Evolutionary conservation across 208 protist genomes (phyloP).

Genomic region (Acanthamoeba pearcei): DNA sequence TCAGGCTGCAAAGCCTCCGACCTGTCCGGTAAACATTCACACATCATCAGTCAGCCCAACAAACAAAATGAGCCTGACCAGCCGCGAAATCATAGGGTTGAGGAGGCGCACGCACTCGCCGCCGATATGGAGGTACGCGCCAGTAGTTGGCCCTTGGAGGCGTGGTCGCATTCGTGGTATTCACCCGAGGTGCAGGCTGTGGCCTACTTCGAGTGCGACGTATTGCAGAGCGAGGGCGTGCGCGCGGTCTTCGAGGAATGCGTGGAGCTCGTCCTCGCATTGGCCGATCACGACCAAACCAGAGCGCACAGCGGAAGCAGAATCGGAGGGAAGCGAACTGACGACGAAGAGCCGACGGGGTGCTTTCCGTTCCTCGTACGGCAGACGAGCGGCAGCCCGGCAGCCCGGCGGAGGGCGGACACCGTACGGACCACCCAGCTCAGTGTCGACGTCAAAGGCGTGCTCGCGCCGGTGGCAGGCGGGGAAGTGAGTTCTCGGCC

Average conservation of each 20-base stretch:
- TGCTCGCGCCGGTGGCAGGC: not conserved
- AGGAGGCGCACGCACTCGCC: not conserved
- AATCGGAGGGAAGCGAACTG: not conserved
- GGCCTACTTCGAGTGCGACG: not conserved
- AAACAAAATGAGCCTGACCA: not conserved
- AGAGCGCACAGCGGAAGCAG: not conserved
- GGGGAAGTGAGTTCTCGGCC: not conserved
- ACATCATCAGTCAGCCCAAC: not conserved
- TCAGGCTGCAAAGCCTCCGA: not conserved
- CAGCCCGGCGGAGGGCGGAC: not conserved
- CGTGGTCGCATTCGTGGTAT: no score
- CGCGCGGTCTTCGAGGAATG: not conserved
- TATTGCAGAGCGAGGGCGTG: not conserved
- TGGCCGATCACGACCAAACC: not conserved
- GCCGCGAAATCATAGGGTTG: not conserved
- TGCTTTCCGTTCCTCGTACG: not conserved
- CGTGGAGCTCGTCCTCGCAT: not conserved
- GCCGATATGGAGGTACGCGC: not conserved
- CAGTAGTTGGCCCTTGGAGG: no score
- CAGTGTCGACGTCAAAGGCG: not conserved
- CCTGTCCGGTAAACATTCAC: not conserved
- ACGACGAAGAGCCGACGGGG: not conserved
- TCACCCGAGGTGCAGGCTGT: not conserved
- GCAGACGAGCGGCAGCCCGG: not conserved
- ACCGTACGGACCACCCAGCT: not conserved